phyloP scores from a whole-genome alignment of 2,329 filamentous ascomycete species.

The Verticillium zaregamsianum region DNA sequence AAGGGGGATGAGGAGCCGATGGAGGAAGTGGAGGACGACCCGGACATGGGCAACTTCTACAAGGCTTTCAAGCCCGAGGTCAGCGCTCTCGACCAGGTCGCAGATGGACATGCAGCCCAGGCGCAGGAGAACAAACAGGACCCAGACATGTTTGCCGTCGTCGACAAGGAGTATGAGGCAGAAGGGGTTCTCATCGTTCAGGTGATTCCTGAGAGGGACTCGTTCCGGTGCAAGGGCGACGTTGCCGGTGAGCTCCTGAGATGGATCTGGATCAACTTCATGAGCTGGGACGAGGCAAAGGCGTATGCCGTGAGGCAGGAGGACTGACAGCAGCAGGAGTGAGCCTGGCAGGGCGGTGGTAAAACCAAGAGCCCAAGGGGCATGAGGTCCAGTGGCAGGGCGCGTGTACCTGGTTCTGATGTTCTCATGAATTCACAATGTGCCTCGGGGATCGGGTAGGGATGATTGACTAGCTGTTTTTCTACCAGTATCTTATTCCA shows the following conservation, averaged over 20 bases:
- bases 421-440: too few species aligned
- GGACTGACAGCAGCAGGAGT: too few species aligned
- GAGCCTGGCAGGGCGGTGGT: too few species aligned
- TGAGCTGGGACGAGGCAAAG: constrained; percentile 4
- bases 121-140: not conserved
- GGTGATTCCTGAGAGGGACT: not conserved
- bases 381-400: too few species aligned
- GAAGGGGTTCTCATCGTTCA: constrained; percentile 3
- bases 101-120: not conserved
- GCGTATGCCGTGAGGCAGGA: not conserved
- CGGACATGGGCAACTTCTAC: not conserved
- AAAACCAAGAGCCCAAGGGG: too few species aligned
- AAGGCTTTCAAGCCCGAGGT: not conserved
- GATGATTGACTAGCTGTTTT: too few species aligned
- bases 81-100: not conserved
- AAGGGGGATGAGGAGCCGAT: not conserved
- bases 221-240: constrained; percentile 3
- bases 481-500: too few species aligned
- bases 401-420: too few species aligned
- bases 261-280: constrained; percentile 5
- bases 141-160: not conserved
- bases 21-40: not conserved
- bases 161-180: constrained; percentile 1
- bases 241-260: constrained; percentile 4
- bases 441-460: too few species aligned